Evolutionary conservation across 108 stramenopile genomes (phyloP).

Genomic region (Fragilariopsis cylindrus): DNA sequence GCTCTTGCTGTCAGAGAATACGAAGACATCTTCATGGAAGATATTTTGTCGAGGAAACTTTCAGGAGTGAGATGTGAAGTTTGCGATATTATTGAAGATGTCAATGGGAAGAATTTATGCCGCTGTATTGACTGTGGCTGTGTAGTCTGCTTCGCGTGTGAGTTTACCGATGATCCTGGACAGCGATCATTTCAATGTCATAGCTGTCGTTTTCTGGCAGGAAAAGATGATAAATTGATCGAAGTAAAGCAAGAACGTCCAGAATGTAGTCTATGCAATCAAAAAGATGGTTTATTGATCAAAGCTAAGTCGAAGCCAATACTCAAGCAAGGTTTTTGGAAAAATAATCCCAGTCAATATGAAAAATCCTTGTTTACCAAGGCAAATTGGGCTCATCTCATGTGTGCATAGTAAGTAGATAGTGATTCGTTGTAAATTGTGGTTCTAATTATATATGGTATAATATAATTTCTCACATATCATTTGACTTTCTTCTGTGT

Average conservation of each 20-base stretch:
- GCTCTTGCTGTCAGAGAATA: slow-evolving; percentile 55
- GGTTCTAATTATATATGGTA: neutral
- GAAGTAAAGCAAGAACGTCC: slow-evolving; percentile 28
- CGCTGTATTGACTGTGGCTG: slow-evolving; percentile 57
- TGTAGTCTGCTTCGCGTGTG: slow-evolving; percentile 60
- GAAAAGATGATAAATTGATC: slow-evolving; percentile 32
- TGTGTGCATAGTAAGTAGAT: slow-evolving; percentile 76
- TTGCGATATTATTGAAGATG: slow-evolving; percentile 50
- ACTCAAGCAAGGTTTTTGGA: slow-evolving; percentile 55
- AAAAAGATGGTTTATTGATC: slow-evolving; percentile 55
- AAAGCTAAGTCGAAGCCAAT: slow-evolving; percentile 50
- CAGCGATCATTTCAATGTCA: slow-evolving; percentile 41
- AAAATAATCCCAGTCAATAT: slow-evolving; percentile 35
- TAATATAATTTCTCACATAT: neutral
- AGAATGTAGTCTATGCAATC: slow-evolving; percentile 69
- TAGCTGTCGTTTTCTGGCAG: slow-evolving; percentile 45
- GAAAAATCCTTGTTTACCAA: slow-evolving; percentile 59
- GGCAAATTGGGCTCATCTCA: slow-evolving; percentile 58
- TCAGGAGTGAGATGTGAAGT: slow-evolving; percentile 65
- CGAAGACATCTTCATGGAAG: slow-evolving; percentile 51
- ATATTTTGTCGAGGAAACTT: slow-evolving; percentile 48
- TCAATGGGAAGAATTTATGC: slow-evolving; percentile 30
- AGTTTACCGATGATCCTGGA: slow-evolving; percentile 27
- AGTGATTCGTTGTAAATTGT: neutral
- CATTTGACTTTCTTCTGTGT: neutral